Conservation (phyloP, 2,329 filamentous ascomycete species). For the Grosmannia huntii region DNA sequence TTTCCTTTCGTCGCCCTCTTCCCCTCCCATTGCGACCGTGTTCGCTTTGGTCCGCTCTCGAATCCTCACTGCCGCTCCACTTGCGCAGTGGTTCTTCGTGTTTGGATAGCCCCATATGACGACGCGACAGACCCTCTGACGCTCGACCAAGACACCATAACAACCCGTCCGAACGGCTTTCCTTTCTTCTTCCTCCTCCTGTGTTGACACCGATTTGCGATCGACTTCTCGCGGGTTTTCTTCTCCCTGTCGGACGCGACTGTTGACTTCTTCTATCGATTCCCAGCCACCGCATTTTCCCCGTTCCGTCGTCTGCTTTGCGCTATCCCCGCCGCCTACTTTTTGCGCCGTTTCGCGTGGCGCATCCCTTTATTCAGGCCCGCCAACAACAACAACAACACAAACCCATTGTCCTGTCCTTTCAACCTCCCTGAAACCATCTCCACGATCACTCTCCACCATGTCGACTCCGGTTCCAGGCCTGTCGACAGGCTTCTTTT, state of each 20-base stretch:
- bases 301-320: not conserved
- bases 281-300: conserved; percentile 13
- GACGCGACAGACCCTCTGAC: not conserved
- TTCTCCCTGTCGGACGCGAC: not conserved
- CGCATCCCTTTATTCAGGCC: not conserved
- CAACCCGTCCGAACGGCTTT: not conserved
- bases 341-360: not conserved
- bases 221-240: not conserved
- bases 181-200: not conserved
- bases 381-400: not conserved
- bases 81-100: not conserved
- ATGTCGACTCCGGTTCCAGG: conserved; percentile 36
- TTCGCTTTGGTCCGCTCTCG: not conserved
- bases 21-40: not conserved
- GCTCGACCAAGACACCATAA: not conserved
- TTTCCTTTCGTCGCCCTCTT: not conserved
- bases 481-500: conserved; percentile 28
- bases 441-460: conserved; percentile 18
- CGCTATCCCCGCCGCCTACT: not conserved
- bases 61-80: not conserved
- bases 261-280: not conserved
- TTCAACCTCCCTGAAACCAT: not conserved
- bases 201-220: not conserved
- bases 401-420: not conserved
- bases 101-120: conserved; percentile 3